phyloP scores from a whole-genome alignment of 148 eudicot genomes.

The Rhododendron vialii region DNA sequence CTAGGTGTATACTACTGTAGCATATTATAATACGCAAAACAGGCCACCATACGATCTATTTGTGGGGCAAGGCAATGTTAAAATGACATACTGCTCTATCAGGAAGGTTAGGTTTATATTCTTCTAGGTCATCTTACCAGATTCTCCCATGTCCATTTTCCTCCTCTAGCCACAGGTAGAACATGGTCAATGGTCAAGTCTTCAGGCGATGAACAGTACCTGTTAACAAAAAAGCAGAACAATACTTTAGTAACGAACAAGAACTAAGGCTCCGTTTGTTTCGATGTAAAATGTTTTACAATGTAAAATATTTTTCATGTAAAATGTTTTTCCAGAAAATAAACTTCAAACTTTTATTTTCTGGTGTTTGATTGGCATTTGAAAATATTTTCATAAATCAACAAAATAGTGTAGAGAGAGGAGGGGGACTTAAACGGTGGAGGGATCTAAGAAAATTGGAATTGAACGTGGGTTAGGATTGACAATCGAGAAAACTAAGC shows the following conservation, averaged over 20 bases:
- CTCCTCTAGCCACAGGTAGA: slow-evolving; percentile 74
- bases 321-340: no score
- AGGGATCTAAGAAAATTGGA: no score
- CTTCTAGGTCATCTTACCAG: slow-evolving; percentile 47
- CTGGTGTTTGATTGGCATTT: no score
- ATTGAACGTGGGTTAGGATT: no score
- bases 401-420: no score
- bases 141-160: slow-evolving; percentile 95
- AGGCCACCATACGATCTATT: background rate
- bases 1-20: background rate
- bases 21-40: background rate
- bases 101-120: background rate
- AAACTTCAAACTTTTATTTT: no score
- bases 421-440: no score
- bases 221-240: slow-evolving; percentile 11
- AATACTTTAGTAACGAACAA: background rate
- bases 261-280: background rate
- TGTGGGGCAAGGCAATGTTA: background rate
- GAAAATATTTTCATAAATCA: no score
- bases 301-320: no score
- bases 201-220: slow-evolving; percentile 69
- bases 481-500: no score
- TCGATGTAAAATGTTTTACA: no score
- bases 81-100: background rate
- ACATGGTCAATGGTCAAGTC: slow-evolving; percentile 88